Conservation (phyloP, 106 monocot genomes). For the Platanthera guangdongensis region DNA sequence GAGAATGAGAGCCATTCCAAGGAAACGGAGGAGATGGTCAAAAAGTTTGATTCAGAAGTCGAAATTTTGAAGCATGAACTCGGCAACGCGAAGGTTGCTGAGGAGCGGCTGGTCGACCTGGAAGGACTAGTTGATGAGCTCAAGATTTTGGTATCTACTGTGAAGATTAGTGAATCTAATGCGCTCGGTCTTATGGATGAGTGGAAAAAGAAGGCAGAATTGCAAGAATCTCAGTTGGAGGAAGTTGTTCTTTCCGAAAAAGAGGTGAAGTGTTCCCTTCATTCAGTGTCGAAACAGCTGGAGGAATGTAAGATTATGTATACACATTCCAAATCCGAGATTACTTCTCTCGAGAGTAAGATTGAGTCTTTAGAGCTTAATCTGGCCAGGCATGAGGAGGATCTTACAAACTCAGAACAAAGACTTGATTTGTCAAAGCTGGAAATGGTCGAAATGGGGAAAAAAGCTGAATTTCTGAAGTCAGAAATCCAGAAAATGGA, state of each 20-base stretch:
- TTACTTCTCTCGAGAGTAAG: slow-evolving; percentile 27
- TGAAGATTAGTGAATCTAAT: slow-evolving; percentile 29
- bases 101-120: slow-evolving; percentile 26
- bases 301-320: slow-evolving; percentile 21
- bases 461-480: slow-evolving; percentile 20
- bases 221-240: slow-evolving; percentile 22
- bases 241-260: slow-evolving; percentile 26
- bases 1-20: slow-evolving; percentile 12
- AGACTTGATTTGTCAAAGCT: slow-evolving; percentile 23
- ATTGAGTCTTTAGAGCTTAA: slow-evolving; percentile 36
- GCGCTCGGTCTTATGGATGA: slow-evolving; percentile 28
- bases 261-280: slow-evolving; percentile 12
- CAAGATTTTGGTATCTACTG: slow-evolving; percentile 21
- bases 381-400: slow-evolving; percentile 20
- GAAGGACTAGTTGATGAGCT: slow-evolving; percentile 31
- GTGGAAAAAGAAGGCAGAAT: slow-evolving; percentile 37
- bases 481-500: slow-evolving; percentile 9
- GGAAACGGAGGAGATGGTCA: slow-evolving; percentile 36
- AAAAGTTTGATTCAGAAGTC: slow-evolving; percentile 31
- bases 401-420: slow-evolving; percentile 25
- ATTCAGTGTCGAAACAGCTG: slow-evolving; percentile 15
- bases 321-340: slow-evolving; percentile 22
- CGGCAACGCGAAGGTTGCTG: slow-evolving; percentile 25
- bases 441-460: slow-evolving; percentile 21
- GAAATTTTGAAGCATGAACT: slow-evolving; percentile 33